Evolutionary conservation across 805 yeast species (phyloP).

Genomic region (Jamesozyma spencerorum): DNA sequence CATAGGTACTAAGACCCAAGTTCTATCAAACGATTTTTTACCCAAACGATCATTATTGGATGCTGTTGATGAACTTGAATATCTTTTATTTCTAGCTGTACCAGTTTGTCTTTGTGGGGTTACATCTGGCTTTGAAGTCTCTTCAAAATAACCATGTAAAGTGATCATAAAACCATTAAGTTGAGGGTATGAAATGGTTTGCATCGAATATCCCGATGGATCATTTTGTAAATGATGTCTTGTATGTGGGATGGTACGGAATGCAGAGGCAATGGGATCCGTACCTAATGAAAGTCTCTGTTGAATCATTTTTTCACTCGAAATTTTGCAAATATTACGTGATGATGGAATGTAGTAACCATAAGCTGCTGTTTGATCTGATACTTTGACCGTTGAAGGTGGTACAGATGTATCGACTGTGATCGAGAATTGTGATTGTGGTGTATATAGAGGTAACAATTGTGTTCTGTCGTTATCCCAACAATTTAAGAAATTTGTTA

Average conservation of each 20-base stretch:
- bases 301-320: constrained; percentile 44
- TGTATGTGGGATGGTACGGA: constrained; percentile 66
- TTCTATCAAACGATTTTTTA: constrained; percentile 76
- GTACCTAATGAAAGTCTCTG: constrained; percentile 60
- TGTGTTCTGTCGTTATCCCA: constrained; percentile 79
- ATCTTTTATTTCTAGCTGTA: constrained; percentile 21
- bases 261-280: constrained; percentile 50
- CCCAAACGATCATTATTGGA: constrained; percentile 33
- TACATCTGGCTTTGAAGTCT: constrained; percentile 46
- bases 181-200: constrained; percentile 61
- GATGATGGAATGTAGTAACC: constrained; percentile 65
- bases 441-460: constrained; percentile 64
- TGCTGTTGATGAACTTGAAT: constrained; percentile 24
- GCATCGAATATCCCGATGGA: constrained; percentile 66
- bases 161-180: constrained; percentile 69
- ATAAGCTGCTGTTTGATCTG: constrained; percentile 38
- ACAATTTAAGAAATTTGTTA: constrained; percentile 60
- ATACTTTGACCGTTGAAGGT: constrained; percentile 27
- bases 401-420: constrained; percentile 71
- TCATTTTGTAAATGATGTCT: constrained; percentile 57
- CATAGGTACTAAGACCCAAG: constrained; percentile 65
- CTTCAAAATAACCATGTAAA: constrained; percentile 80
- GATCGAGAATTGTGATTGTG: constrained; percentile 75
- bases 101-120: constrained; percentile 19
- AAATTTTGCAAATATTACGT: constrained; percentile 62